Evolutionary conservation across 2,329 filamentous ascomycete species (phyloP).

Genomic region (Fusarium sp.): DNA sequence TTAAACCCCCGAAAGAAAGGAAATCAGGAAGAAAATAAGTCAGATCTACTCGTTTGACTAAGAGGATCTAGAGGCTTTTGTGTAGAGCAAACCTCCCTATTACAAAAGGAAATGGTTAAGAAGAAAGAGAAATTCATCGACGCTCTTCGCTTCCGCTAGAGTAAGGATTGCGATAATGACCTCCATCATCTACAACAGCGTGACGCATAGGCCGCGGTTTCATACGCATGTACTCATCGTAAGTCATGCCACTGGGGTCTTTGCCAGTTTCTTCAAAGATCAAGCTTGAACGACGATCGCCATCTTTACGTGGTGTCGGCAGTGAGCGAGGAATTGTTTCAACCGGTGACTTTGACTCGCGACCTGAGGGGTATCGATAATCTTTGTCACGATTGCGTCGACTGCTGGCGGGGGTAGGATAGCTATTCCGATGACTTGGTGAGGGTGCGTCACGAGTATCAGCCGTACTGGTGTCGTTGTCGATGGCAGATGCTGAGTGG

Average conservation of each 20-base stretch:
- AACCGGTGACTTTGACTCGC: constrained; percentile 27
- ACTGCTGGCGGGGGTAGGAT: constrained; percentile 25
- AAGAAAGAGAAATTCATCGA: not conserved
- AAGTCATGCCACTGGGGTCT: constrained; percentile 36
- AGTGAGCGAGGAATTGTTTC: constrained; percentile 39
- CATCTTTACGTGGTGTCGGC: constrained; percentile 17
- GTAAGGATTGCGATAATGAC: constrained; percentile 34
- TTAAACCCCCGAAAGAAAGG: not conserved
- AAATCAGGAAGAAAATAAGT: not conserved
- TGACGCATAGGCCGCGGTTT: constrained; percentile 37
- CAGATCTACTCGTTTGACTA: not conserved
- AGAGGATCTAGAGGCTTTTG: constrained; percentile 19
- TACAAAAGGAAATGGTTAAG: not conserved
- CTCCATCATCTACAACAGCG: constrained; percentile 34
- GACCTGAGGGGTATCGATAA: constrained; percentile 49
- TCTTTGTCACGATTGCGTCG: constrained; percentile 47
- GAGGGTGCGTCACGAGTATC: constrained; percentile 37
- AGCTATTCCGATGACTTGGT: constrained; percentile 16
- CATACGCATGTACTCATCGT: constrained; percentile 43
- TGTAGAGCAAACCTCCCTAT: not conserved
- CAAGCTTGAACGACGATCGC: constrained; percentile 35
- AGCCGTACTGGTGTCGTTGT: constrained; percentile 11
- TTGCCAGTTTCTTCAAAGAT: constrained; percentile 33
- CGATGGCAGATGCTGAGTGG: constrained; percentile 33
- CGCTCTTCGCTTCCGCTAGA: constrained; percentile 25